Evolutionary conservation across 768 basidiomycete genomes (phyloP).

Genomic region (Auricularia cornea): DNA sequence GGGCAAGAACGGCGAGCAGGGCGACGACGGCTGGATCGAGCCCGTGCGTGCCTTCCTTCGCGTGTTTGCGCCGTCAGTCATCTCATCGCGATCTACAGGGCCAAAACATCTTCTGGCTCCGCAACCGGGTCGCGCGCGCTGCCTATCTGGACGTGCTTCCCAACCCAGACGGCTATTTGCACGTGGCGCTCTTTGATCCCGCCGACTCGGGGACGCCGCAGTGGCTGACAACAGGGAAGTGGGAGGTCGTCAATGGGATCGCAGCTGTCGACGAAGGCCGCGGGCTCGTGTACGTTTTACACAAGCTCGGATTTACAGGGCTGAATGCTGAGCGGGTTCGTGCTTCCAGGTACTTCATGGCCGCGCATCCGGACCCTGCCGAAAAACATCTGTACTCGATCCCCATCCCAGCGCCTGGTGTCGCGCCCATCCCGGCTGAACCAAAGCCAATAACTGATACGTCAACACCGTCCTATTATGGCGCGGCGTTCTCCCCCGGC

Average conservation of each 20-base stretch:
- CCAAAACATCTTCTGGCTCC: slow-evolving; percentile 53
- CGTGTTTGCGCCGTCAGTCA: neutral
- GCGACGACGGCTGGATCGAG: slow-evolving; percentile 93
- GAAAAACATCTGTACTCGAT: slow-evolving; percentile 81
- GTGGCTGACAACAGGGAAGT: slow-evolving; percentile 80
- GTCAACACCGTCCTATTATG: slow-evolving; percentile 47
- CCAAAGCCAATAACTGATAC: slow-evolving; percentile 48
- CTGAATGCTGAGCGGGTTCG: no score
- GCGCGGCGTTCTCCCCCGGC: slow-evolving; percentile 70
- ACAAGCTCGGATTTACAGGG: slow-evolving; percentile 20
- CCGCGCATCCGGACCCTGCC: slow-evolving; percentile 70
- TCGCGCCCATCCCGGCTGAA: slow-evolving; percentile 19
- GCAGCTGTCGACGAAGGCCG: slow-evolving; percentile 59
- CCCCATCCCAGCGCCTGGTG: slow-evolving; percentile 43
- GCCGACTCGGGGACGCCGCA: slow-evolving; percentile 57
- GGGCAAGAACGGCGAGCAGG: slow-evolving; percentile 77
- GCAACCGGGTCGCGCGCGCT: slow-evolving; percentile 29
- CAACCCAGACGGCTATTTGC: slow-evolving; percentile 72
- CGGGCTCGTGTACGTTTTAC: slow-evolving; percentile 65
- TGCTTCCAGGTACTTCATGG: slow-evolving; percentile 61
- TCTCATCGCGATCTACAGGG: slow-evolving; percentile 28
- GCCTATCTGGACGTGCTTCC: slow-evolving; percentile 92
- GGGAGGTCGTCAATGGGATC: slow-evolving; percentile 81
- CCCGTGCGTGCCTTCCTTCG: slow-evolving; percentile 40
- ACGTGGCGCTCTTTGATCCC: slow-evolving; percentile 86